These are phyloP conservation scores for Entomortierella chlamydospora DNA, from an alignment of 192 early-diverging fungal genomes.

Conservation along the genomic window DNA sequence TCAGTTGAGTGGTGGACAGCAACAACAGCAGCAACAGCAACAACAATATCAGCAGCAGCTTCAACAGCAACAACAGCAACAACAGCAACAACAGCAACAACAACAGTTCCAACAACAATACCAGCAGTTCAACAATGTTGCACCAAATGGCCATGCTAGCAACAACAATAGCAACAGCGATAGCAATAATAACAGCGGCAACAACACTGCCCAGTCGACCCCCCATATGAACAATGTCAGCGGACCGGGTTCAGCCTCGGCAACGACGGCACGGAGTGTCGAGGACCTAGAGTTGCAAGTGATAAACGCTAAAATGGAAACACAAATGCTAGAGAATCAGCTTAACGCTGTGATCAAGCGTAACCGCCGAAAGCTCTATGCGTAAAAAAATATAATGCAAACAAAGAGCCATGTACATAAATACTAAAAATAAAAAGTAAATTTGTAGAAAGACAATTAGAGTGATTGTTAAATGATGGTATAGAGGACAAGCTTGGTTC, in stretches of 20 bases:
- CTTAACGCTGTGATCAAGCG: conserved; percentile 48
- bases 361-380: conserved; percentile 45
- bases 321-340: conserved; percentile 50
- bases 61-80: conserved; percentile 27
- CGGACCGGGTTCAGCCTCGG: background rate
- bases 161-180: conserved; percentile 6
- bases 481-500: too few species aligned
- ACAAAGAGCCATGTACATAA: background rate
- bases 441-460: too few species aligned
- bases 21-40: conserved; percentile 23
- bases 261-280: conserved; percentile 23
- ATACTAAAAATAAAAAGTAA: background rate
- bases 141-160: background rate
- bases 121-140: background rate
- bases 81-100: conserved; percentile 23
- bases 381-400: conserved; percentile 1
- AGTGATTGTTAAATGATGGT: too few species aligned
- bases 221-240: conserved; percentile 1
- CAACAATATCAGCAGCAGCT: conserved; percentile 14
- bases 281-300: conserved; percentile 48
- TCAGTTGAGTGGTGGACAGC: conserved; percentile 10
- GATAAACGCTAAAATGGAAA: conserved; percentile 54
- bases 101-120: conserved; percentile 11
- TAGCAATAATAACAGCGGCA: conserved; percentile 11
- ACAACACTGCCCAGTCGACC: conserved; percentile 18